phyloP scores from a whole-genome alignment of 805 yeast genomes.

The Cyberlindnera xylosilytica region DNA sequence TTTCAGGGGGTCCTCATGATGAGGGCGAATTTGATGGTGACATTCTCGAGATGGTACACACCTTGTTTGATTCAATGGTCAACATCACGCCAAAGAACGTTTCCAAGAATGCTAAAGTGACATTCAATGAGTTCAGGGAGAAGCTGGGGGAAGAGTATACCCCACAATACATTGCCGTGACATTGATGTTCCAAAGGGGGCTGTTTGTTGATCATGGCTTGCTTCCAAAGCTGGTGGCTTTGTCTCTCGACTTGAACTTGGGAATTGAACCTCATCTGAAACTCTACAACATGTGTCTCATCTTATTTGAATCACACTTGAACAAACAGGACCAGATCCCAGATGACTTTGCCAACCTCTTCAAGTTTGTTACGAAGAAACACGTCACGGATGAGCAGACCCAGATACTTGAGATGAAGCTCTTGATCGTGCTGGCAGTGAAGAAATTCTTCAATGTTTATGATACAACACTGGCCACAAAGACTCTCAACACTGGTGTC shows the following conservation, averaged over 20 bases:
- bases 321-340: background rate
- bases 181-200: slow-evolving; percentile 16
- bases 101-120: slow-evolving; percentile 5
- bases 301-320: slow-evolving; percentile 15
- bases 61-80: background rate
- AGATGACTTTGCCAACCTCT: background rate
- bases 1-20: slow-evolving; percentile 6
- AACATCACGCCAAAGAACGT: background rate
- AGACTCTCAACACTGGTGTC: background rate
- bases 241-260: background rate
- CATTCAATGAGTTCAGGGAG: slow-evolving; percentile 12
- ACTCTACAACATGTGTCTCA: slow-evolving; percentile 14
- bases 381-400: background rate
- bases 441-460: slow-evolving; percentile 9
- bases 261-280: slow-evolving; percentile 1
- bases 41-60: background rate
- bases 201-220: slow-evolving; percentile 1
- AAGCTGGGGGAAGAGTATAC: slow-evolving; percentile 9
- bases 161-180: slow-evolving; percentile 14
- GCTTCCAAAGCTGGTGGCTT: background rate
- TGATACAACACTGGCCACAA: background rate
- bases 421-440: slow-evolving; percentile 18
- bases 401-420: slow-evolving; percentile 12
- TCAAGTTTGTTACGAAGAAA: background rate
- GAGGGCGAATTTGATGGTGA: too few species aligned